Percentiles rank a stretch among this genome's conserved stretches.
Conservation (phyloP, 805 yeast species). For the Suhomyces vadensis region DNA sequence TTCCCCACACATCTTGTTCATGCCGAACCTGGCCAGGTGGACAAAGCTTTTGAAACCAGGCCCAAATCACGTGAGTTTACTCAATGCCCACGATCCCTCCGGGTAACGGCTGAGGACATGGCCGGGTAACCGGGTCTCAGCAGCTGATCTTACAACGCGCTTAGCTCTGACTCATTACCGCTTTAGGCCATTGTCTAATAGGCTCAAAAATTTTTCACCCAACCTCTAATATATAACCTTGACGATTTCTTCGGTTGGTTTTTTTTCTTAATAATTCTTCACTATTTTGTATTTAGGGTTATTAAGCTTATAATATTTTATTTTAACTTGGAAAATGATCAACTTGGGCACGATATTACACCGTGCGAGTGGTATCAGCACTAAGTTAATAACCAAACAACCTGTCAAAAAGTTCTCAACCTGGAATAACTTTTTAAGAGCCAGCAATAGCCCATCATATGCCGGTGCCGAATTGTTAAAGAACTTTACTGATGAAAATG, state of each 20-base stretch:
- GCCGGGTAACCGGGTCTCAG: not conserved
- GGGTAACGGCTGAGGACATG: slow-evolving; percentile 14
- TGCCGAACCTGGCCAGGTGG: too few relatives aligned
- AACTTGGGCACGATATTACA: slow-evolving; percentile 10
- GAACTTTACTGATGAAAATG: slow-evolving; percentile 58
- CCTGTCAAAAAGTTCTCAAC: slow-evolving; percentile 10
- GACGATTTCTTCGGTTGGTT: slow-evolving; percentile 4
- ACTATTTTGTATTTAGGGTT: slow-evolving; percentile 1
- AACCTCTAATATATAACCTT: not conserved
- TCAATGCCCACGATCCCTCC: slow-evolving; percentile 7
- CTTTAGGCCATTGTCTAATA: slow-evolving; percentile 20
- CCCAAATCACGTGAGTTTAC: not conserved
- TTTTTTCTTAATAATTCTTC: slow-evolving; percentile 2
- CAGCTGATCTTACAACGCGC: slow-evolving; percentile 33
- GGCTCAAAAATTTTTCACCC: slow-evolving; percentile 17
- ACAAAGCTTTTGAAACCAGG: too few relatives aligned
- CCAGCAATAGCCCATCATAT: slow-evolving; percentile 35
- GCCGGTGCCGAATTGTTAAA: slow-evolving; percentile 65
- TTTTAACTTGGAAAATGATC: slow-evolving; percentile 9
- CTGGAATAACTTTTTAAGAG: slow-evolving; percentile 9
- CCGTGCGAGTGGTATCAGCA: slow-evolving; percentile 6
- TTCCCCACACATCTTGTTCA: too few relatives aligned
- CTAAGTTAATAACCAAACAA: slow-evolving; percentile 4
- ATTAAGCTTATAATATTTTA: too few relatives aligned
- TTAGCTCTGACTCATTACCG: slow-evolving; percentile 36